These are phyloP conservation scores for Tolypocladium guangdongense DNA, from an alignment of 2,329 filamentous ascomycete genomes.

Conservation along the genomic window DNA sequence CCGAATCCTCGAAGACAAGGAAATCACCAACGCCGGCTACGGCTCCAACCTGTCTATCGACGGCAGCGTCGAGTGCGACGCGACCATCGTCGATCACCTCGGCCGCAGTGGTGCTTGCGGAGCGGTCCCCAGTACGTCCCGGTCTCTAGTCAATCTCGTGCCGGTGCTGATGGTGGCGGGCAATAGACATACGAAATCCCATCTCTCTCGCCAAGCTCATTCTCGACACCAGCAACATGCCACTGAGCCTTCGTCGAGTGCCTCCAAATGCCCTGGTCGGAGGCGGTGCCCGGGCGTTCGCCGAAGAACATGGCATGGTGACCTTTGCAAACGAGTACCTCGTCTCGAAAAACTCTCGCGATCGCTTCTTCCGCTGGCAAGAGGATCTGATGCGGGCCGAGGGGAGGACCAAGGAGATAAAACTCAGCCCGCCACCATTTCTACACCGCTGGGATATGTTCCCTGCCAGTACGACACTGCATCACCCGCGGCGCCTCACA, in stretches of 20 bases:
- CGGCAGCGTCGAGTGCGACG: conserved; percentile 88
- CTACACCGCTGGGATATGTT: conserved; percentile 10
- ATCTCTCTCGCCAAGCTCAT: conserved; percentile 78
- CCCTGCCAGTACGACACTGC: conserved; percentile 23
- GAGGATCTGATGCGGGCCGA: conserved; percentile 59
- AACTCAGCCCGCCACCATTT: conserved; percentile 4
- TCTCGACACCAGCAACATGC: conserved; percentile 63
- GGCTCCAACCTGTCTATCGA: conserved; percentile 91
- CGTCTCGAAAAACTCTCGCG: conserved; percentile 67
- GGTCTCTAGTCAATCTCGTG: not conserved
- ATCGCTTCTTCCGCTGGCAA: conserved; percentile 71
- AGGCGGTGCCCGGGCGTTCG: conserved; percentile 78
- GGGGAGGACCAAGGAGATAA: conserved; percentile 24
- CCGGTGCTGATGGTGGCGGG: not conserved
- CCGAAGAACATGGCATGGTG: conserved; percentile 63
- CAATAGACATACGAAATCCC: conserved; percentile 77
- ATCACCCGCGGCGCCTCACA: conserved; percentile 13
- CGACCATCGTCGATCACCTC: conserved; percentile 80
- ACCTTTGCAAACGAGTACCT: conserved; percentile 65
- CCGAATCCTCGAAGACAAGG: conserved; percentile 77
- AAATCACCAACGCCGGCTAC: conserved; percentile 94
- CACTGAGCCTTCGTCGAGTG: conserved; percentile 75
- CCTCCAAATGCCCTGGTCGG: conserved; percentile 88
- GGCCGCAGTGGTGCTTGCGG: conserved; percentile 90
- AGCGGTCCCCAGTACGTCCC: conserved; percentile 68